These are phyloP conservation scores for Populus davidiana DNA, from an alignment of 345 rosid genomes.

Conservation along the genomic window DNA sequence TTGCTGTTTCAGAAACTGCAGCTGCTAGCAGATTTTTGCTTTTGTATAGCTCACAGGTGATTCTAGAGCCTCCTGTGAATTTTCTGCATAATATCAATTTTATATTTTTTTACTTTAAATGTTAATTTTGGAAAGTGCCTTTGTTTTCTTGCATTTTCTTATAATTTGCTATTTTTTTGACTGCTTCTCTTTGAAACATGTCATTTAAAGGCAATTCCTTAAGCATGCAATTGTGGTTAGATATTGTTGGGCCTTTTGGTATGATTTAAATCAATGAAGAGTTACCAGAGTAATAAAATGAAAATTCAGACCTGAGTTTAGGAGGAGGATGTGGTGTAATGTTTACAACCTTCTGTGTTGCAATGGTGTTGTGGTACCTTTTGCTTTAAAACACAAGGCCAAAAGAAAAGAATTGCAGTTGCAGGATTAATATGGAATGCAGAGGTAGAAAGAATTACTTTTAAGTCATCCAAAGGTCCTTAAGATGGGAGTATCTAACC, in stretches of 20 bases:
- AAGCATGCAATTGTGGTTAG: no score
- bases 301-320: background rate
- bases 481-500: background rate
- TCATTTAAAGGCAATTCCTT: background rate
- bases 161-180: conserved; percentile 4
- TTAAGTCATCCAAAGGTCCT: background rate
- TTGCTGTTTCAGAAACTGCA: conserved; percentile 62
- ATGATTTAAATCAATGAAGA: background rate
- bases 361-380: background rate
- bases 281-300: no score
- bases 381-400: background rate
- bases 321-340: background rate
- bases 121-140: background rate
- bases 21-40: conserved; percentile 80
- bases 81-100: background rate
- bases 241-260: background rate
- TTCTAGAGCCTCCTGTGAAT: background rate
- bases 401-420: background rate
- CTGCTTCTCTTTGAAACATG: background rate
- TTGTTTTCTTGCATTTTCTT: background rate
- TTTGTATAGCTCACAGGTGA: conserved; percentile 71
- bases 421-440: background rate
- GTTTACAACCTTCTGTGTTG: background rate
- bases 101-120: background rate
- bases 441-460: background rate